Base-by-base conservation (phyloP, 257 asterid species). In the Capsicum pubescens region DNA sequence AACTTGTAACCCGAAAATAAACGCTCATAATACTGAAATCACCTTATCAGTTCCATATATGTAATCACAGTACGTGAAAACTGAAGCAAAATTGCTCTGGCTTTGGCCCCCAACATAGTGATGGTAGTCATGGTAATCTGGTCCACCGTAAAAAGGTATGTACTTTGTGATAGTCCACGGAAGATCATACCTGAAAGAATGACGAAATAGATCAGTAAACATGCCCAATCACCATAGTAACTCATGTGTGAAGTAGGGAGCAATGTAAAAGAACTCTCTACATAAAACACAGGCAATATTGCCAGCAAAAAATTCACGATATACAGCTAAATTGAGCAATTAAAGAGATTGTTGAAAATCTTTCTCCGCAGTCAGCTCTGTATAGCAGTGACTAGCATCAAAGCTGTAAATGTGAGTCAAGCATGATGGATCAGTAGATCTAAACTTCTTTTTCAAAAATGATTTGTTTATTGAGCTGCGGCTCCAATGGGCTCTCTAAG, bases 1-100 rank as follows among this genome's bases (percentile, higher is more conserved):
- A 83, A 67, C 11, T 13, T 9, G 16, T 12, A 81, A n/a, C 36
- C n/a, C 1, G 1, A 9, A 46, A 67, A 19, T 82, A 50, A 52
- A 32, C 21, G 50, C 7, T 50, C 13, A 67, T 10, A 70, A 42
- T 72, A 6, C 7, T 57, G 79, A 44, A 66, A 83, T 90, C 71
- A 93, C 99, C 98, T 97, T 97, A 89, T 97, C 98, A 42, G 99
- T 97, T 89, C 99, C 98, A 85, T 97, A 97, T 61, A 97, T 90
- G 88, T 89, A 97, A 88, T 97, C 99, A 13, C 99, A 97, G 60
- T 97, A 97, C 72, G 99, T 97, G 90, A 97, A 97, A 39, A 97
- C 99, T 26, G 99, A 95, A 80, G 99, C 98, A 85, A 97, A 97
- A 87, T 97, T 97, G 88, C 99, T 97, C 86, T 97, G 99, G 88